Base-by-base conservation (phyloP, 2,329 filamentous ascomycete genomes). In the Cadophora sp. region DNA sequence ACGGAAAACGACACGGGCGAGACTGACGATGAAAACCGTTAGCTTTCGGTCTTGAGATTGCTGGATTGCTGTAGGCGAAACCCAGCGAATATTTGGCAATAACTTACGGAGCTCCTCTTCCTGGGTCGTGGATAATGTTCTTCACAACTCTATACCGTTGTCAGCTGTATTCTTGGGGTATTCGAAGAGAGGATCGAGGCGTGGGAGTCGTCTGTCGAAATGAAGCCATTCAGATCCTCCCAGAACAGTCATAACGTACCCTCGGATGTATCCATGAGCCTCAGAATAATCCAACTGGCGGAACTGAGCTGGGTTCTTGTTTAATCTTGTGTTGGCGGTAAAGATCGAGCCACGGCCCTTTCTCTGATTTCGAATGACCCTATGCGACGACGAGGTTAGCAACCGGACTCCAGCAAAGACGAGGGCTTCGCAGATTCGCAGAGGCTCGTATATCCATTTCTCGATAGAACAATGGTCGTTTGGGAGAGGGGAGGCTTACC, bases 301-400 rank as follows among this genome's bases (percentile, higher is more conserved):
- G 91, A 99, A 98, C 86, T 97, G 92, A 80, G 95, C 93, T 74
- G 93, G 92, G 73, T 91, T 89, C 90, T 98, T 98, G 87, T 96
- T 95, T 81, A 98, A 89, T 84, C 92, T 91, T 84, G 91, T 94
- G 85, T 92, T 88, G 83, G 91, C 89, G 22, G 76, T 91, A 85
- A 92, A 92, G 84, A 92, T 91, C 76, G 88, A 91, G 82, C 90
- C 90, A 83, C 90, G 89, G 82, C 90, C 68, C 84, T 90, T 89
- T 82, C 88, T 89, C 86, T 92, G 90, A 83, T 92, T 92, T 80
- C 89, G 86, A 81, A 91, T 91, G 78, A 91, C 89, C 81, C 89
- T 65, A 67, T 76, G 45, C 59, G 59, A 30, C 45, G 36, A 51
- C 47, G 22, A 51, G 18, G 30, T 51, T 41, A 62, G 47, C 48